Conservation (phyloP, 140 eudicot genomes). For the Erigeron philadelphicus region DNA sequence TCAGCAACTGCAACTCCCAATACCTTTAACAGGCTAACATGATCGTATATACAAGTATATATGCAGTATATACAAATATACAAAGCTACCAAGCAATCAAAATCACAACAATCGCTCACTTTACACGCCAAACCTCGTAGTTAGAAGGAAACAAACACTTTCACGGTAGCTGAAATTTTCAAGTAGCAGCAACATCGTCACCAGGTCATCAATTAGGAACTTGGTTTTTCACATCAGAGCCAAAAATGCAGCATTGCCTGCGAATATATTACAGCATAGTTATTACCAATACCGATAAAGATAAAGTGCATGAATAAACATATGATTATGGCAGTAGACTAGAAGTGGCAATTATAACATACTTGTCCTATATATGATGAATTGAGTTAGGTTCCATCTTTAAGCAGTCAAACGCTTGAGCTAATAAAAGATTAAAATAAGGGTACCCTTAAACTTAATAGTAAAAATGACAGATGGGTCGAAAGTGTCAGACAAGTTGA, state of each 20-base stretch:
- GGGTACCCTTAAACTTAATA: neutral
- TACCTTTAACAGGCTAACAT: constrained; percentile 16
- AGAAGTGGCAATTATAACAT: neutral
- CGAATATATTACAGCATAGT: constrained; percentile 18
- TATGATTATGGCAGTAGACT: neutral
- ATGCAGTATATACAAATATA: constrained; percentile 26
- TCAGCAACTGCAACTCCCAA: constrained; percentile 13
- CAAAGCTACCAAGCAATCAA: constrained; percentile 32
- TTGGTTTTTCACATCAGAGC: constrained; percentile 41
- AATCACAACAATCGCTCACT: constrained; percentile 31
- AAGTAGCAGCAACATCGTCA: constrained; percentile 16
- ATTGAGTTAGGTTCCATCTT: neutral
- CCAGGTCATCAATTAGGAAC: constrained; percentile 17
- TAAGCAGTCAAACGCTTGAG: neutral
- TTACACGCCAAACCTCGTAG: constrained; percentile 31
- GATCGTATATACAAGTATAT: constrained; percentile 37
- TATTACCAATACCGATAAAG: neutral
- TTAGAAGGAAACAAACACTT: constrained; percentile 24
- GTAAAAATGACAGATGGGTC: neutral
- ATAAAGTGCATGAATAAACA: neutral
- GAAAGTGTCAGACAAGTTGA: neutral
- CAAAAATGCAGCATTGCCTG: constrained; percentile 85
- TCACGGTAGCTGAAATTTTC: constrained; percentile 7
- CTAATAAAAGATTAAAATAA: neutral
- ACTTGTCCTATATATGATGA: neutral